A percentile compares a stretch with the other conserved stretches of the same genome.
Conservation (phyloP, 768 basidiomycete genomes). For the Tricholoma flavovirens region DNA sequence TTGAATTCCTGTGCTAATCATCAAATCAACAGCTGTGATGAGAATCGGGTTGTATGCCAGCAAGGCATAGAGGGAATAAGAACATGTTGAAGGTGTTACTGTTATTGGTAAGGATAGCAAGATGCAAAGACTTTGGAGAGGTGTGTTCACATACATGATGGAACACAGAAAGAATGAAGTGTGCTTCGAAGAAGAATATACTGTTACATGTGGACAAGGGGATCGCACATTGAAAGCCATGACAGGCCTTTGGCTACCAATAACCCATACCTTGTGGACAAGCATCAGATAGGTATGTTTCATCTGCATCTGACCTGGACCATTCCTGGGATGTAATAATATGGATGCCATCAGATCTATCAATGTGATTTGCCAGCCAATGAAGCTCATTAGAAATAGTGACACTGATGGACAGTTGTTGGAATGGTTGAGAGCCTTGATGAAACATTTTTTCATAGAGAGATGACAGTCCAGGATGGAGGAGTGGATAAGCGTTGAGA, state of each 20-base stretch:
- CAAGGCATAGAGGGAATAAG: no score
- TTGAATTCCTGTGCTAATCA: no score
- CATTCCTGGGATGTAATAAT: slow-evolving; percentile 18
- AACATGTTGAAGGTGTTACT: no score
- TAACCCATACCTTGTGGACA: slow-evolving; percentile 18
- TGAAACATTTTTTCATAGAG: slow-evolving; percentile 26
- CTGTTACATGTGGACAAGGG: background rate
- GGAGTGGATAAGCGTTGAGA: slow-evolving; percentile 29
- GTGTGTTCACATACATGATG: background rate
- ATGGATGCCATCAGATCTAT: slow-evolving; percentile 18
- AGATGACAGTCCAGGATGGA: slow-evolving; percentile 21
- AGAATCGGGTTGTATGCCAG: no score
- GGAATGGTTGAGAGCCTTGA: slow-evolving; percentile 9
- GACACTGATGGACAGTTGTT: slow-evolving; percentile 19
- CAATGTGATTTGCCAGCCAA: slow-evolving; percentile 26
- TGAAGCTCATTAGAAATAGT: slow-evolving; percentile 16
- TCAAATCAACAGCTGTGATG: no score
- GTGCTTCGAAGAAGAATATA: slow-evolving; percentile 21
- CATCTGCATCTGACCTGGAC: no score
- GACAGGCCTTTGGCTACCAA: slow-evolving; percentile 9
- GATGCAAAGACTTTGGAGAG: no score
- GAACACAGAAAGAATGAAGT: slow-evolving; percentile 15
- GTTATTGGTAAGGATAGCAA: no score
- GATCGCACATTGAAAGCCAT: slow-evolving; percentile 7
- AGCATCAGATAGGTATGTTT: slow-evolving; percentile 20